Evolutionary conservation across 2,329 filamentous ascomycete genomes (phyloP), one percentile per base, ranked within the genome.

Genomic region (Colletotrichum tofieldiae): DNA sequence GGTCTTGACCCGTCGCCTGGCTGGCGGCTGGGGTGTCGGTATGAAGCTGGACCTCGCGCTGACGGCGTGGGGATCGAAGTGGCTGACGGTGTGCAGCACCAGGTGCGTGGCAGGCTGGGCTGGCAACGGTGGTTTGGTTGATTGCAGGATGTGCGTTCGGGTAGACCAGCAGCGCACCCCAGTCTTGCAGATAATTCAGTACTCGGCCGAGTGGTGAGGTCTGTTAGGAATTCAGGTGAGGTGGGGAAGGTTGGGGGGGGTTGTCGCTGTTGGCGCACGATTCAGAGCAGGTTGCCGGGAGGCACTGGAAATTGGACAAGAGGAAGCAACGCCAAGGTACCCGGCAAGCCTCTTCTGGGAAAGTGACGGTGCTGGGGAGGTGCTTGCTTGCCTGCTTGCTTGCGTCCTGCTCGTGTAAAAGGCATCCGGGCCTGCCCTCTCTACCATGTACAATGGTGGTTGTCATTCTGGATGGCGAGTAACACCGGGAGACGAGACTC

Each of bases 201-300:
- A 72, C 70, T 72, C 70, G 70, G 65, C 70, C 70, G 70, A 72
- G 60, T 72, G 70, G 60, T 60, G 59, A 71, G 64, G 68, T 55
- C 47, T 72, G 70, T 72, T 72, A 72, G 70, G 70, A 72, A 72
- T 72, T 72, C 70, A 72, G 70, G 70, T 72, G 65, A 72, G 60
- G 70, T 72, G 70, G 70, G 35, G 70, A 70, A 60, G 60, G 59
- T 65, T 72, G 59, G 65, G 65, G 65, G 52, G 11, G 65, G 37
- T 60, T n/a, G 23, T 47, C 49, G 58, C n/a, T 62, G 68, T 58
- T 67, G 68, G 51, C 64, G 65, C 64, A 49, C 64, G 64, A 68
- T 71, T 71, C 68, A 71, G 49, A 67, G 49, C 26, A 29, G 23
- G 56, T 62, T 58, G 12, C 49, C 35, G 45, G 51, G 47, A 70